phyloP scores from a whole-genome alignment of 257 asterid species.

The Fraxinus pennsylvanica region DNA sequence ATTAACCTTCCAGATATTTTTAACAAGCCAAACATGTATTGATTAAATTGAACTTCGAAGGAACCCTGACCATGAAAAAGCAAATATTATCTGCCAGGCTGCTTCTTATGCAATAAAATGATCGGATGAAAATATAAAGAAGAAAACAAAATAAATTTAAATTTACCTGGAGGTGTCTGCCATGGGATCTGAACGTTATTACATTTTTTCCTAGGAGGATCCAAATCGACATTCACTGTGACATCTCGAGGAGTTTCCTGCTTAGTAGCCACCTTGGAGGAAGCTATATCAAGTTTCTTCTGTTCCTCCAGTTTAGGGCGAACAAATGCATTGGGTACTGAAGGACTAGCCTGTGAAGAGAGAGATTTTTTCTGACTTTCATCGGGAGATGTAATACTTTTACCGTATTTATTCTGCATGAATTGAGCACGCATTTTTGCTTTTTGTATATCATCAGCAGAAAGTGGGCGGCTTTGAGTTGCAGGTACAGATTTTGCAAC shows the following conservation, averaged over 20 bases:
- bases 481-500: conserved; percentile 58
- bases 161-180: conserved; percentile 81
- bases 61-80: conserved; percentile 15
- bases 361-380: conserved; percentile 51
- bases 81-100: conserved; percentile 4
- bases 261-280: conserved; percentile 31
- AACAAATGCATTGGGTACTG: conserved; percentile 35
- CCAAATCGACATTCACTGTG: conserved; percentile 40
- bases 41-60: conserved; percentile 13
- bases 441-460: conserved; percentile 99
- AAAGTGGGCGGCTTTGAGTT: conserved; percentile 89
- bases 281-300: conserved; percentile 35
- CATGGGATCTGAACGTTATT: conserved; percentile 73
- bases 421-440: conserved; percentile 95
- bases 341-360: conserved; percentile 42
- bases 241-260: conserved; percentile 36
- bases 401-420: conserved; percentile 72
- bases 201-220: conserved; percentile 68
- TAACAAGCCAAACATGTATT: conserved; percentile 21
- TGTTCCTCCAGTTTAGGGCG: conserved; percentile 37
- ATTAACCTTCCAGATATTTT: conserved; percentile 11
- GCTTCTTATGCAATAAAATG: conserved; percentile 4
- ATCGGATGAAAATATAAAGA: conserved; percentile 9
- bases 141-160: conserved; percentile 25
- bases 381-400: conserved; percentile 41